Evolutionary conservation across 345 rosid genomes (phyloP), one percentile per base, ranked within the genome.

Genomic region (Citrus unshiu): DNA sequence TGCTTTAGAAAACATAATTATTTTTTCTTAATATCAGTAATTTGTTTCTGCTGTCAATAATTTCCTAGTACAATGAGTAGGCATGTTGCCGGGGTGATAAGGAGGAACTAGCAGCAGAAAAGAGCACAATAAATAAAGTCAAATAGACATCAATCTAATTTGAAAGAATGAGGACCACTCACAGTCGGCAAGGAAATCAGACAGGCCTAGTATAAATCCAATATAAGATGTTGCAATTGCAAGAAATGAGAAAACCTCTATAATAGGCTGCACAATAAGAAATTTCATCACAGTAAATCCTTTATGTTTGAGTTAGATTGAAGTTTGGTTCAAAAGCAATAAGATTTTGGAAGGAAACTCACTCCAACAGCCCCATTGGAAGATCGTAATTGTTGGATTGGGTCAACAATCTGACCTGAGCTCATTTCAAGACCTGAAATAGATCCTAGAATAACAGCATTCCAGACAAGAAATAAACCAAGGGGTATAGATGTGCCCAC

Each of bases 151-250:
- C 34, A 27, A 29, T 34, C 46, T 70, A 70, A 19, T 35, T 34
- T 63, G 29, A 72, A 14, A 37, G 32, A 35, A 39, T 5, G 60
- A 73, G 80, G 75, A 34, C 13, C 37, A 89, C 97, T 92, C 77
- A 95, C 98, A 87, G 83, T 95, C 98, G 25, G 98, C 91, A 74
- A 92, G 84, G 89, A 95, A 95, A 83, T 95, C 98, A 7, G 92
- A 72, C 73, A 95, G 98, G 87, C 98, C 98, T 74, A 93, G 81
- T 80, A 93, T 90, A 66, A 95, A 95, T 74, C 98, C 98, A 4
- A 95, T 91, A 68, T 90, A 95, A 59, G 98, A 93, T 32, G 98
- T 95, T 79, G 95, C 93, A 9, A 93, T 95, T 71, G 98, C 98
- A 58, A 95, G 90, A 65, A 91, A 90, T 29, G 98, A 95, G 87